Conservation (phyloP, 1,284 basidiomycete species). For the Boletus calvinii region DNA sequence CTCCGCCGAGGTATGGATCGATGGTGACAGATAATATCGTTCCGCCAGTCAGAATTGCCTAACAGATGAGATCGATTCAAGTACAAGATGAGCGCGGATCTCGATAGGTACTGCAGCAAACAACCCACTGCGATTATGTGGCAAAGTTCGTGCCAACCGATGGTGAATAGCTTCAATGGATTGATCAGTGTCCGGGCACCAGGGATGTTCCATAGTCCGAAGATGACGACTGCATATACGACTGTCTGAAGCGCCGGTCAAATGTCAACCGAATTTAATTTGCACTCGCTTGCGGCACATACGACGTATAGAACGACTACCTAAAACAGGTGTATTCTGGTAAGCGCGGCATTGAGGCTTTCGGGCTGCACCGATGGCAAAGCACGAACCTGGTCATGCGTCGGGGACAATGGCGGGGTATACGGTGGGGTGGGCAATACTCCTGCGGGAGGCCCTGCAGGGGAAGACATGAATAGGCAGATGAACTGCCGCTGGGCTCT, state of each 20-base stretch:
- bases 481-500: conserved; percentile 22
- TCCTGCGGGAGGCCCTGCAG: conserved; percentile 35
- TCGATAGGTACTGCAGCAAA: neutral
- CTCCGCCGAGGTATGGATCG: conserved; percentile 78
- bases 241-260: conserved; percentile 52
- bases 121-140: conserved; percentile 68
- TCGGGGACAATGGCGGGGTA: conserved; percentile 35
- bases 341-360: conserved; percentile 26
- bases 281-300: conserved; percentile 34
- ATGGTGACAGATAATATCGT: conserved; percentile 74
- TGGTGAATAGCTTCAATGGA: conserved; percentile 79
- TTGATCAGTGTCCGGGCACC: conserved; percentile 71
- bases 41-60: conserved; percentile 78
- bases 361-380: conserved; percentile 14
- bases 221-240: conserved; percentile 77
- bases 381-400: conserved; percentile 43
- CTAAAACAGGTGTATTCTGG: conserved; percentile 36
- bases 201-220: conserved; percentile 80
- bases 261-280: conserved; percentile 11
- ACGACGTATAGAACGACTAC: conserved; percentile 73
- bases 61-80: conserved; percentile 1
- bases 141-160: conserved; percentile 83
- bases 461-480: conserved; percentile 34
- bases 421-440: conserved; percentile 25
- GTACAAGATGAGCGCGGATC: conserved; percentile 10